Evolutionary conservation across 768 basidiomycete species (phyloP).

Genomic region (Hygrophorus pudorinus): DNA sequence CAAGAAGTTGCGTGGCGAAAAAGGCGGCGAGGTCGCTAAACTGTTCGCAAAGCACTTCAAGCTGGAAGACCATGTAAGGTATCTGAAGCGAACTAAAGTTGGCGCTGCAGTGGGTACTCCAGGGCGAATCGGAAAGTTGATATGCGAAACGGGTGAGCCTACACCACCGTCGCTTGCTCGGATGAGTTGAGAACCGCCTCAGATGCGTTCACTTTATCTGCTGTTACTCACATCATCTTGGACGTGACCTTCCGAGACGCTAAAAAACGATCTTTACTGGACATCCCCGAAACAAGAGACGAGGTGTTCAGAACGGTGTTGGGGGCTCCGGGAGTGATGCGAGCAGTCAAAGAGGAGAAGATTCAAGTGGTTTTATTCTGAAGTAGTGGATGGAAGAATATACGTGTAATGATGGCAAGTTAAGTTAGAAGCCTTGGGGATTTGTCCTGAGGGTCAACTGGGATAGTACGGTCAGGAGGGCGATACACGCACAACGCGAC

Average conservation of each 20-base stretch:
- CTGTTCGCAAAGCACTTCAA: constrained; percentile 95
- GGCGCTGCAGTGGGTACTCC: constrained; percentile 90
- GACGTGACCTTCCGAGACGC: constrained; percentile 66
- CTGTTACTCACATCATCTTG: constrained; percentile 76
- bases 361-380: constrained; percentile 69
- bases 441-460: constrained; percentile 83
- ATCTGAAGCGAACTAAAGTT: constrained; percentile 78
- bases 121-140: constrained; percentile 78
- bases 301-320: constrained; percentile 72
- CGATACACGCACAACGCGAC: background rate
- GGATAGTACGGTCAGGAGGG: constrained; percentile 4
- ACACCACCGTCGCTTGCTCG: background rate
- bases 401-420: background rate
- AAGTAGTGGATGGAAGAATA: constrained; percentile 3
- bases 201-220: constrained; percentile 67
- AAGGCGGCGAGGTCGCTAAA: constrained; percentile 88
- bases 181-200: constrained; percentile 7
- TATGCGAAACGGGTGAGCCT: constrained; percentile 54
- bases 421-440: constrained; percentile 78
- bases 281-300: constrained; percentile 77
- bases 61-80: constrained; percentile 74
- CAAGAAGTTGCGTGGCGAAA: constrained; percentile 62
- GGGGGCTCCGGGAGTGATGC: constrained; percentile 47
- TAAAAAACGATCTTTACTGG: constrained; percentile 67
- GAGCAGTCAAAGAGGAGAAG: constrained; percentile 60